These are phyloP conservation scores for Chlorella variabilis DNA, from an alignment of 163 green algal genomes.

Conservation along the genomic window DNA sequence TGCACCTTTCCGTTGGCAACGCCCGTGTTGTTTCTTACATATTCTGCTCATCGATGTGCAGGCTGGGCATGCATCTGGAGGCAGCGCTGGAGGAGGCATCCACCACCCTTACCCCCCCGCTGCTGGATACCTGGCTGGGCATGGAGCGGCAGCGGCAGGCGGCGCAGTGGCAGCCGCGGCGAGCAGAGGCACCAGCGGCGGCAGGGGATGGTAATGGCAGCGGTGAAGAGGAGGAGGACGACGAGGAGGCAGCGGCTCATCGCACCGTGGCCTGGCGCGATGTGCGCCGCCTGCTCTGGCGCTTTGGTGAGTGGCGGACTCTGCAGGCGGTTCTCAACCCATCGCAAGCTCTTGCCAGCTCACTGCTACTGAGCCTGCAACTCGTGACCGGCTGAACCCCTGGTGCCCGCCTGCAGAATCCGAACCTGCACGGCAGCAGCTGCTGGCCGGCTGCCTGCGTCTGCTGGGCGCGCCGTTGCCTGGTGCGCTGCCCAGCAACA, in stretches of 20 bases:
- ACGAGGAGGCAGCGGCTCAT: conserved; percentile 23
- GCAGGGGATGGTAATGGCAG: neutral
- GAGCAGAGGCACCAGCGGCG: neutral
- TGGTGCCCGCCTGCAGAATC: conserved; percentile 28
- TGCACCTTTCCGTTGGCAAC: too few relatives aligned
- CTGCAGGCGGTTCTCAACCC: neutral
- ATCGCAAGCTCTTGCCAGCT: too few relatives aligned
- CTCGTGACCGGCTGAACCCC: too few relatives aligned
- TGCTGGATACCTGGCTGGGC: conserved; percentile 58
- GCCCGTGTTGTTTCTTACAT: too few relatives aligned
- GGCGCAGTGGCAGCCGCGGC: conserved; percentile 58
- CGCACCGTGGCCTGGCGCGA: conserved; percentile 47
- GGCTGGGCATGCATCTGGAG: conserved; percentile 70
- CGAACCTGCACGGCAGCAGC: conserved; percentile 31
- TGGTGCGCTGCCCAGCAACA: conserved; percentile 7
- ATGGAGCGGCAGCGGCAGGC: conserved; percentile 54
- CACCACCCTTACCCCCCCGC: conserved; percentile 49
- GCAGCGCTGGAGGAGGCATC: conserved; percentile 55
- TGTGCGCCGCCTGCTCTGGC: conserved; percentile 34
- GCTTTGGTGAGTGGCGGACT: conserved; percentile 21
- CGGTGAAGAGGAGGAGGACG: conserved; percentile 8
- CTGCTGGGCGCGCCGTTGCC: conserved; percentile 64
- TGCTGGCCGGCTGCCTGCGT: conserved; percentile 57
- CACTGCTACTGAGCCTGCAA: neutral
- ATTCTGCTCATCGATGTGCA: too few relatives aligned